These are phyloP conservation scores for Alternaria sp. DNA, from an alignment of 2,329 filamentous ascomycete genomes.

Conservation along the genomic window DNA sequence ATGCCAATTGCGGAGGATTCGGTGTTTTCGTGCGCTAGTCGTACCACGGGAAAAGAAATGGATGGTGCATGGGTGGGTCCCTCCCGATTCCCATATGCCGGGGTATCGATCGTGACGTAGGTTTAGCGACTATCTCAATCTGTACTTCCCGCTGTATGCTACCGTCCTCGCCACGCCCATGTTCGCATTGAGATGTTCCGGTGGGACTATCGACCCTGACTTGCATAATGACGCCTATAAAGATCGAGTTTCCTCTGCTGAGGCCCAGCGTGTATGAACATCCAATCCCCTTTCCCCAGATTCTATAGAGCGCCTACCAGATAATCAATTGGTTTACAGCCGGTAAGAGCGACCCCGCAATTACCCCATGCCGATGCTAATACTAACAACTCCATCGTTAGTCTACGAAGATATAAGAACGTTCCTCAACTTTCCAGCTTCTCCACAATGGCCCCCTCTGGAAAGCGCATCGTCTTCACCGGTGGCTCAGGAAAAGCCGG, in stretches of 20 bases:
- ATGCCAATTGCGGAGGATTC: constrained; percentile 9
- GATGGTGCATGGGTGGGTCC: constrained; percentile 16
- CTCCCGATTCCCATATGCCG: constrained; percentile 7
- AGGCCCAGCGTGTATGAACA: neutral
- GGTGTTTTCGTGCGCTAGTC: constrained; percentile 15
- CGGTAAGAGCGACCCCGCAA: constrained; percentile 10
- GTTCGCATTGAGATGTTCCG: constrained; percentile 20
- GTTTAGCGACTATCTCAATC: constrained; percentile 16
- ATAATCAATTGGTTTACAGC: neutral
- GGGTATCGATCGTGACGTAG: constrained; percentile 32
- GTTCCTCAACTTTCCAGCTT: neutral
- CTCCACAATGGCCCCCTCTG: constrained; percentile 35
- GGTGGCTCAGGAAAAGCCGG: constrained; percentile 64
- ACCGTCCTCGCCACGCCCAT: constrained; percentile 14
- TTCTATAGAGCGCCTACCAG: neutral
- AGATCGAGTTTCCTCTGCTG: constrained; percentile 1
- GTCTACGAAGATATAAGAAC: neutral
- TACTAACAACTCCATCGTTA: neutral
- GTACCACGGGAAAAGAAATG: constrained; percentile 11
- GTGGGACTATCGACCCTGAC: constrained; percentile 12
- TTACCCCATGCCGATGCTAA: neutral
- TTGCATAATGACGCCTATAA: constrained; percentile 22
- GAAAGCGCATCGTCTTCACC: constrained; percentile 54
- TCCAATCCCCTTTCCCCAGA: neutral
- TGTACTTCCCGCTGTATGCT: constrained; percentile 4